Conservation (phyloP, 306 rosid genomes). For the peach (Prunus persica) region DNA sequence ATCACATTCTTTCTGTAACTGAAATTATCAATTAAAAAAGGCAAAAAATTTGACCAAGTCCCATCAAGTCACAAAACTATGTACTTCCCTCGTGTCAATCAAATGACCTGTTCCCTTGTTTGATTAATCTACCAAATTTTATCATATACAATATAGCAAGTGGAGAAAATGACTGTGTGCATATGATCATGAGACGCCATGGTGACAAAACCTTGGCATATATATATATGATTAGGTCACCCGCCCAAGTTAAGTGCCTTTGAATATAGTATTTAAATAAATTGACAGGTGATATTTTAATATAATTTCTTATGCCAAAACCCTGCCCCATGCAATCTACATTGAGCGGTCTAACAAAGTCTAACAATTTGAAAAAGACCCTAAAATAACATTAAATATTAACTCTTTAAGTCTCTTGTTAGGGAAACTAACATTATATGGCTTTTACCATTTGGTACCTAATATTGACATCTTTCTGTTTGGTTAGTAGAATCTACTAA, state of each 20-base stretch:
- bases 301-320: conserved; percentile 8
- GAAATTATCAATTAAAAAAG: too few relatives aligned
- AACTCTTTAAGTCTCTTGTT: conserved; percentile 47
- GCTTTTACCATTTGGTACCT: conserved; percentile 51
- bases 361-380: conserved; percentile 49
- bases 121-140: not conserved
- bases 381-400: not conserved
- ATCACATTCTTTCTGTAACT: too few relatives aligned
- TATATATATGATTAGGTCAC: conserved; percentile 44
- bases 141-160: not conserved
- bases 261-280: not conserved
- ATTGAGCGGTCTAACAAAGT: conserved; percentile 25
- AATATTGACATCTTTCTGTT: conserved; percentile 50
- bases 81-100: not conserved
- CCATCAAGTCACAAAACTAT: not conserved
- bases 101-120: not conserved
- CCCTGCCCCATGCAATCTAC: conserved; percentile 40
- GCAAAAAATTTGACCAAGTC: not conserved
- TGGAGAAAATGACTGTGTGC: not conserved
- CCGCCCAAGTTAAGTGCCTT: conserved; percentile 41
- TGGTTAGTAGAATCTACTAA: conserved; percentile 69
- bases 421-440: conserved; percentile 66
- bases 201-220: not conserved
- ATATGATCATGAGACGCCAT: not conserved
- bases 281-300: conserved; percentile 3